phyloP scores from a whole-genome alignment of 2,329 filamentous ascomycete species.

The Cordyceps pruinosa region DNA sequence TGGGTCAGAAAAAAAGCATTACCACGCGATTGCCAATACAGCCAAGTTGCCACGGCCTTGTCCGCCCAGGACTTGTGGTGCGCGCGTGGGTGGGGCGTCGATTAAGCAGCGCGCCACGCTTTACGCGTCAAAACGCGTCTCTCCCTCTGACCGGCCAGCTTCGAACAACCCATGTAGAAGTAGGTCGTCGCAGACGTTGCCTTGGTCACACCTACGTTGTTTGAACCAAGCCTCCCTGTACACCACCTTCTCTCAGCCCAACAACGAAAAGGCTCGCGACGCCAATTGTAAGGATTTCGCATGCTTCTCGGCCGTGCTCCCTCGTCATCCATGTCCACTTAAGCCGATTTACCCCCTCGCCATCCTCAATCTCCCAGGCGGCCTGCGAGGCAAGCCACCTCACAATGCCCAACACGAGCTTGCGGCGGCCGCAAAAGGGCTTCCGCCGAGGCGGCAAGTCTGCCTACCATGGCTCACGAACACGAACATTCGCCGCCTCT shows the following conservation, averaged over 20 bases:
- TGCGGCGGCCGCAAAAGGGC: conserved; percentile 57
- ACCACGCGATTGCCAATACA: too few relatives aligned
- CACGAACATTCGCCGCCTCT: conserved; percentile 74
- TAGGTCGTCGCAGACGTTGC: not conserved
- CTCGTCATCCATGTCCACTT: conserved; percentile 8
- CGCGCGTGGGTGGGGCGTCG: conserved; percentile 14
- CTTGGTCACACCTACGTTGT: not conserved
- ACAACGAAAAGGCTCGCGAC: not conserved
- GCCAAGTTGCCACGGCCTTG: too few relatives aligned
- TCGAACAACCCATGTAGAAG: not conserved
- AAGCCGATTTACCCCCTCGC: conserved; percentile 1
- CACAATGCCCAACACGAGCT: conserved; percentile 53
- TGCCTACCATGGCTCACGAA: conserved; percentile 58
- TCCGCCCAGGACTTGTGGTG: not conserved
- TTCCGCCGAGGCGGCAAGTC: conserved; percentile 62
- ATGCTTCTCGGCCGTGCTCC: not conserved
- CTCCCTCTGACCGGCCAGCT: conserved; percentile 12
- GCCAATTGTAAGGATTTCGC: not conserved
- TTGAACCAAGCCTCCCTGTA: not conserved
- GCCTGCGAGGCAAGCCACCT: conserved; percentile 9
- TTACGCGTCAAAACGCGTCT: conserved; percentile 29
- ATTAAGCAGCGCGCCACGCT: conserved; percentile 22
- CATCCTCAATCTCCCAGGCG: not conserved
- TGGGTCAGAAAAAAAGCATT: too few relatives aligned
- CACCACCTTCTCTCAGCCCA: not conserved